A percentile compares a stretch with the other conserved stretches of the same genome.
Evolutionary conservation across 176 grass and related monocot species (phyloP).

Genomic region (Raddia distichophylla): DNA sequence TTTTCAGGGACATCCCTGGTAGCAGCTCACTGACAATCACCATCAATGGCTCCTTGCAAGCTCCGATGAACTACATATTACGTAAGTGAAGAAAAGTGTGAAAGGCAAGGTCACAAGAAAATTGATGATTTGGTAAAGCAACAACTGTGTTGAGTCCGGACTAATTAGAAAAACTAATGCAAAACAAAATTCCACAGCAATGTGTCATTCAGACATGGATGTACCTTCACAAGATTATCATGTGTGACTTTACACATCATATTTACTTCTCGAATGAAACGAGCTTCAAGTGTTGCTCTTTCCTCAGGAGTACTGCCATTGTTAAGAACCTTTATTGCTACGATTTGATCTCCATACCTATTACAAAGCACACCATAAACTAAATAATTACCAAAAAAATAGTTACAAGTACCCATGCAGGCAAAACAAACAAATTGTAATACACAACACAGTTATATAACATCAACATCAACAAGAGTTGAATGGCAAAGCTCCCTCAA

Average conservation of each 20-base stretch:
- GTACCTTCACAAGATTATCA: constrained; percentile 93
- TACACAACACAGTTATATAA: background rate
- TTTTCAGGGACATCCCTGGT: constrained; percentile 84
- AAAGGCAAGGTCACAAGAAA: background rate
- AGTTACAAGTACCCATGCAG: background rate
- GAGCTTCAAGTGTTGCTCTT: constrained; percentile 73
- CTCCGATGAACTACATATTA: constrained; percentile 85
- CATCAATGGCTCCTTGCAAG: constrained; percentile 98
- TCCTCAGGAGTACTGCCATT: constrained; percentile 68
- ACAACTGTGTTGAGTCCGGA: background rate
- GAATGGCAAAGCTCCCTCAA: constrained; percentile 10
- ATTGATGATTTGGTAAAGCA: constrained; percentile 6
- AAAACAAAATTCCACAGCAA: background rate
- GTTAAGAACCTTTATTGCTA: constrained; percentile 93
- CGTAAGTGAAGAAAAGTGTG: constrained; percentile 8
- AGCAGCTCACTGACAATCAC: constrained; percentile 93
- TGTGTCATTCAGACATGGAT: constrained; percentile 18
- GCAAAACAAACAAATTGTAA: background rate
- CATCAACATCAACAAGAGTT: background rate
- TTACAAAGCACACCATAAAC: constrained; percentile 20
- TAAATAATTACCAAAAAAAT: constrained; percentile 10
- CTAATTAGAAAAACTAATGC: background rate
- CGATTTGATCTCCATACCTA: constrained; percentile 85
- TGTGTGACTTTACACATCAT: constrained; percentile 96
- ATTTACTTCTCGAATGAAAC: constrained; percentile 93